Percentiles rank a stretch among this genome's conserved stretches.
These are phyloP conservation scores for Kalaharituber pfeilii DNA, from an alignment of 2,329 filamentous ascomycete species.

Conservation along the genomic window DNA sequence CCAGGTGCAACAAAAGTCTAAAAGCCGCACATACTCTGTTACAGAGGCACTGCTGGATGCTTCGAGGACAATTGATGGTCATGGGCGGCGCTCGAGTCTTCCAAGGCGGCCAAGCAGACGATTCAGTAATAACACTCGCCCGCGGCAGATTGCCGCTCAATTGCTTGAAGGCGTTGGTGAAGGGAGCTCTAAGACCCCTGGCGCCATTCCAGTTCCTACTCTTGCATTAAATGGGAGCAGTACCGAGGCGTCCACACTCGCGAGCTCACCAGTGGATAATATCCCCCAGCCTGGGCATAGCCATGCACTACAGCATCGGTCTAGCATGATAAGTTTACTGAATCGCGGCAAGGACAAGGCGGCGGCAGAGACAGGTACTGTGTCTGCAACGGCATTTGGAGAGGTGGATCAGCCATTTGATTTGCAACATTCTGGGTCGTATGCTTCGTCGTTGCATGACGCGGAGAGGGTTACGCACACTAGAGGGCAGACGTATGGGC, in stretches of 20 bases:
- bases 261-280: conserved; percentile 19
- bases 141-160: conserved; percentile 3
- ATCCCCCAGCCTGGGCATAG: conserved; percentile 17
- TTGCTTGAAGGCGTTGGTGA: not conserved
- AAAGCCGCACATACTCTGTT: conserved; percentile 50
- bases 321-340: conserved; percentile 43
- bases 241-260: conserved; percentile 24
- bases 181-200: not conserved
- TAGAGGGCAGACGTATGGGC: conserved; percentile 34
- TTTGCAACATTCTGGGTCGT: conserved; percentile 11
- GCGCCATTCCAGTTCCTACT: conserved; percentile 10
- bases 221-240: conserved; percentile 15
- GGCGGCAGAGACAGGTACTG: conserved; percentile 41
- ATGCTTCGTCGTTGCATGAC: not conserved
- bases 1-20: not conserved
- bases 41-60: conserved; percentile 82
- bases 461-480: conserved; percentile 22
- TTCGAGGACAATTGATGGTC: conserved; percentile 67
- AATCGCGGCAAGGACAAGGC: conserved; percentile 42
- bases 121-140: conserved; percentile 9
- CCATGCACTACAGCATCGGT: conserved; percentile 37
- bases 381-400: conserved; percentile 42
- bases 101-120: not conserved
- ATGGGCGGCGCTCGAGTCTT: not conserved
- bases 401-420: conserved; percentile 41